Percentiles rank a stretch among this genome's conserved stretches.
Conservation (phyloP, 345 rosid species). For the Lepidium africanum region DNA sequence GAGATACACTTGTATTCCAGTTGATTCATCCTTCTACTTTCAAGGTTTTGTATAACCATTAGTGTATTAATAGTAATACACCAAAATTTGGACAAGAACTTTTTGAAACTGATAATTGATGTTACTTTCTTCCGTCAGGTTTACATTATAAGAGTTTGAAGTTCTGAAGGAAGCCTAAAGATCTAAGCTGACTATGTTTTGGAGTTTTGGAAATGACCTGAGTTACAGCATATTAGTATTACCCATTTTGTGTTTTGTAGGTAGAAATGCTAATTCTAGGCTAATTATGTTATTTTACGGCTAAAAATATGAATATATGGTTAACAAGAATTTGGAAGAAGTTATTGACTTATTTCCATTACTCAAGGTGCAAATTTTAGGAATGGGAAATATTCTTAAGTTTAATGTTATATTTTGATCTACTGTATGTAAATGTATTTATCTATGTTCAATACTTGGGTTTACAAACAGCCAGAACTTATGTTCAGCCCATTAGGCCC, state of each 20-base stretch:
- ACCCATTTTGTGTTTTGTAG: not conserved
- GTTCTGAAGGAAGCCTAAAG: conserved; percentile 5
- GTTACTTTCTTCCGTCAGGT: not conserved
- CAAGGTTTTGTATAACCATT: conserved; percentile 41
- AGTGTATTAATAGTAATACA: not conserved
- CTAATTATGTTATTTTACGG: not conserved
- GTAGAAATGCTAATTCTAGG: conserved; percentile 6
- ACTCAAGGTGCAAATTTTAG: not conserved
- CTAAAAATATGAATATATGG: not conserved
- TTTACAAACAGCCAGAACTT: too few species aligned
- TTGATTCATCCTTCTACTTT: conserved; percentile 48
- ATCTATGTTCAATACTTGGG: too few species aligned
- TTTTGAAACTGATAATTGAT: not conserved
- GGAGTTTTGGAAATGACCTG: not conserved
- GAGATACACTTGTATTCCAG: conserved; percentile 78
- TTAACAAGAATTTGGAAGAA: not conserved
- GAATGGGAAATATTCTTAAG: not conserved
- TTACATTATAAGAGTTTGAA: conserved; percentile 16
- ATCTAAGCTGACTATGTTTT: not conserved
- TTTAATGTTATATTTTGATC: too few species aligned
- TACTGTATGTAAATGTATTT: too few species aligned
- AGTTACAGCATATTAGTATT: not conserved
- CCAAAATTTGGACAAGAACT: not conserved
- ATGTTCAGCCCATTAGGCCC: not conserved
- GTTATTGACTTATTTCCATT: not conserved